Base-by-base conservation (phyloP, 495 filamentous ascomycete genomes). In the Pyrenula aspistea region DNA sequence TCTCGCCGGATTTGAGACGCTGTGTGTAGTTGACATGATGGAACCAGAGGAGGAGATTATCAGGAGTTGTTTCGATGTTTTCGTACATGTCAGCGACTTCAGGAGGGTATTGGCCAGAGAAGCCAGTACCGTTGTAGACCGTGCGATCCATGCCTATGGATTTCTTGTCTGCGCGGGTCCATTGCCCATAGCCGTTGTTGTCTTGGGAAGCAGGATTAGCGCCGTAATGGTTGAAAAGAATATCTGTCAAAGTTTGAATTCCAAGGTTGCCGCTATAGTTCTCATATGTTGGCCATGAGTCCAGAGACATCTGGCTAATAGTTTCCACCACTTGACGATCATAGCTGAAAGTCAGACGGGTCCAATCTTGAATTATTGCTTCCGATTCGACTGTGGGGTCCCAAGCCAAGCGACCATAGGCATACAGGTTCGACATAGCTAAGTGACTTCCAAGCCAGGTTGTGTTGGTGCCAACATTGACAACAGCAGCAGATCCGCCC, bases 131-230 rank as follows among this genome's bases (percentile, higher is more conserved):
- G 55, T 83, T 88, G 50, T 60, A 64, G 0, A 86, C 77, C 0
- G 84, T 87, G 22, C 85, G 77, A 63, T 89, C 85, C 84, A 88
- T 88, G 20, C 84, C 85, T 57, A 89, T 82, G n/a, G 67, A 63
- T 12, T 63, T 56, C 2, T 61, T 53, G 59, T 84, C 79, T 4
- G 84, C 83, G 20, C 84, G 79, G 1, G 84, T 88, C 85, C 85
- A 89, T 60, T 86, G 83, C 10, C 84, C 84, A 78, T 81, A 88
- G 11, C 78, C 75, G 63, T 87, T 89, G 58, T 73, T 71, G 62
- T 89, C 85, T 64, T 84, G 80, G 0, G 80, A 80, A 2, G 72
- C 77, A 21, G 85, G 84, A 59, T 81, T 85, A 0, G 85, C 82
- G 0, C 85, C 84, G 65, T 77, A 88, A 62, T 88, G 84, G 2